Evolutionary conservation across 208 protist genomes (phyloP).

Genomic region (Tetramitus jugosus): DNA sequence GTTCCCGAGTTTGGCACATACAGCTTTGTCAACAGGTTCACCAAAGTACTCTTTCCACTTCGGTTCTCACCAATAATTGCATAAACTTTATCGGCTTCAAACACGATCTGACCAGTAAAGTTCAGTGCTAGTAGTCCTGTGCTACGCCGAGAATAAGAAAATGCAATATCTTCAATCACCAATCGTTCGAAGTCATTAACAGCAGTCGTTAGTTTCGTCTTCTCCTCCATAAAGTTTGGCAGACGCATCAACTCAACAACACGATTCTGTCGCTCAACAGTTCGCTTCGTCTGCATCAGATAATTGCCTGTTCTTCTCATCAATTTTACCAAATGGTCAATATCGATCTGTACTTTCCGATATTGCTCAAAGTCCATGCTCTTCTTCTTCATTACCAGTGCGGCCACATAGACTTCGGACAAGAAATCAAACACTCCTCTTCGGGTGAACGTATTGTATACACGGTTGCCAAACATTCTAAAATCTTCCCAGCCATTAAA

Average conservation of each 20-base stretch:
- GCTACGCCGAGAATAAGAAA: background rate
- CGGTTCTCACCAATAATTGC: conserved; percentile 26
- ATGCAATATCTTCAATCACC: background rate
- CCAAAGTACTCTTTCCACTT: conserved; percentile 22
- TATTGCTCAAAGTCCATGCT: conserved; percentile 19
- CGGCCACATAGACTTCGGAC: background rate
- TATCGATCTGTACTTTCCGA: conserved; percentile 23
- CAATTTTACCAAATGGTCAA: conserved; percentile 23
- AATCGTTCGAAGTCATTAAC: background rate
- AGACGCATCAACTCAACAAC: conserved; percentile 7
- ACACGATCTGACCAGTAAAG: background rate
- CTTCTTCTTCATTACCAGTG: conserved; percentile 22
- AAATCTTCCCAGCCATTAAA: conserved; percentile 1
- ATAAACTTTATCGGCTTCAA: background rate
- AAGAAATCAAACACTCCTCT: conserved; percentile 25
- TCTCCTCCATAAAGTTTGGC: conserved; percentile 6
- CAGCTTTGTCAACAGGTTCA: conserved; percentile 20
- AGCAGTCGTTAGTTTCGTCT: background rate
- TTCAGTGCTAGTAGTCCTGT: background rate
- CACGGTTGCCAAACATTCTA: background rate
- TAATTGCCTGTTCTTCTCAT: background rate
- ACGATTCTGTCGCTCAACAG: background rate
- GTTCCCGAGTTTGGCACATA: background rate
- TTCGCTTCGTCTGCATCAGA: background rate
- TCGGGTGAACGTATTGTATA: conserved; percentile 7